Conservation (phyloP, 768 basidiomycete genomes). For the Auriscalpium orientale region DNA sequence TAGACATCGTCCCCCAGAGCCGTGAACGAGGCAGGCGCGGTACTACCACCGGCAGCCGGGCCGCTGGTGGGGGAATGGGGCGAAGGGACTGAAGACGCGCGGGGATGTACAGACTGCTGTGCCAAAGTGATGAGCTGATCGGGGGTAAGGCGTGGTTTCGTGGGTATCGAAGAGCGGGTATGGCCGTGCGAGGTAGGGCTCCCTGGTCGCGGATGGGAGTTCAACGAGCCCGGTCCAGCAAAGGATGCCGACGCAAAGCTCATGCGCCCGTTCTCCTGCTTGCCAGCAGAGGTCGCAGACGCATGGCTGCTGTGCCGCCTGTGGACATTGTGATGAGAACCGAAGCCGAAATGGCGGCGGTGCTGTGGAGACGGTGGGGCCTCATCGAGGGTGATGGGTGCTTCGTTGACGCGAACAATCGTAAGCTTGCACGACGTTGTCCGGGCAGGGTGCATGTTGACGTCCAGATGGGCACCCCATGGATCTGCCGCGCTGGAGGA, state of each 20-base stretch:
- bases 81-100: slow-evolving; percentile 22
- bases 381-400: slow-evolving; percentile 25
- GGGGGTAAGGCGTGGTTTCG: slow-evolving; percentile 39
- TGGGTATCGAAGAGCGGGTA: slow-evolving; percentile 40
- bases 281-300: slow-evolving; percentile 21
- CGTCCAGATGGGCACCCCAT: slow-evolving; percentile 43
- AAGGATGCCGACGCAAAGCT: slow-evolving; percentile 69
- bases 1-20: slow-evolving; percentile 69
- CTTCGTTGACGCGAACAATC: slow-evolving; percentile 56
- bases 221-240: slow-evolving; percentile 18
- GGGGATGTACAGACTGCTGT: slow-evolving; percentile 44
- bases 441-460: slow-evolving; percentile 47
- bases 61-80: slow-evolving; percentile 12
- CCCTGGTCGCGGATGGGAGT: slow-evolving; percentile 16
- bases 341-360: slow-evolving; percentile 17
- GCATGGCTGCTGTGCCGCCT: slow-evolving; percentile 25
- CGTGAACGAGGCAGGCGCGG: slow-evolving; percentile 57
- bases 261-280: slow-evolving; percentile 29
- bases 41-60: slow-evolving; percentile 9
- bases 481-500: slow-evolving; percentile 67
- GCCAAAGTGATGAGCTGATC: slow-evolving; percentile 75
- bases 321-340: slow-evolving; percentile 19
- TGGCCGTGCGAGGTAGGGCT: slow-evolving; percentile 28
- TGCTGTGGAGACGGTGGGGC: slow-evolving; percentile 28
- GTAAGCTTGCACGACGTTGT: slow-evolving; percentile 59